Conservation (phyloP, 441 rosid genomes). For the Populus hybrid region DNA sequence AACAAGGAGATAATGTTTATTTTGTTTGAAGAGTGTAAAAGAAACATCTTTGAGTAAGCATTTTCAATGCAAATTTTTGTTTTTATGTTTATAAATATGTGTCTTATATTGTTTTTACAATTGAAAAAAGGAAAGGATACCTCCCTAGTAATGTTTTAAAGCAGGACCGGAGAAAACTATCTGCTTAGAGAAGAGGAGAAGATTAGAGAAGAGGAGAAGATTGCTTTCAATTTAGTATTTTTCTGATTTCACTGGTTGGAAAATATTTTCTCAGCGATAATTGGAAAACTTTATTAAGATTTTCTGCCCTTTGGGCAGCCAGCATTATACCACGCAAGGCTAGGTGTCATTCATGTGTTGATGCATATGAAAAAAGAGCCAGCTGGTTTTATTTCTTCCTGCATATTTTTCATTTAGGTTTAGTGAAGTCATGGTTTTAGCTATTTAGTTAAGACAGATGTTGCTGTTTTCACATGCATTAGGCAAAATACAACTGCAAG, state of each 20-base stretch:
- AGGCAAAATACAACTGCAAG: slow-evolving; percentile 87
- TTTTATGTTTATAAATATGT: not conserved
- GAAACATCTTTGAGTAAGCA: not conserved
- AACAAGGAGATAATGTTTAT: too few relatives aligned
- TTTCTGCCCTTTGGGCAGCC: not conserved
- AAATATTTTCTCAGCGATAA: not conserved
- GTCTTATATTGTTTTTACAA: not conserved
- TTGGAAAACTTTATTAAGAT: not conserved
- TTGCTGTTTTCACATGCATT: slow-evolving; percentile 13
- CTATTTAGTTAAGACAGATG: slow-evolving; percentile 1
- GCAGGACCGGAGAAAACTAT: not conserved
- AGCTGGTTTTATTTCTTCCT: not conserved
- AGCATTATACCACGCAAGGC: not conserved
- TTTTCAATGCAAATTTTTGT: not conserved
- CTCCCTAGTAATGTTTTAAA: not conserved
- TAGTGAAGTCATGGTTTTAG: not conserved
- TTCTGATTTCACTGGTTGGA: not conserved
- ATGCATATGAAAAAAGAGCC: not conserved
- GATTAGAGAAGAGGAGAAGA: not conserved
- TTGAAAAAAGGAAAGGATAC: not conserved
- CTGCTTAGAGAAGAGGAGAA: not conserved
- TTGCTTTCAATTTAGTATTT: not conserved
- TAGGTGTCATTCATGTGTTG: not conserved
- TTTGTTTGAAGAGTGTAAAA: not conserved
- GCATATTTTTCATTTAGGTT: not conserved